Percentiles rank a stretch among this genome's conserved stretches.
Evolutionary conservation across 2,329 filamentous ascomycete genomes (phyloP).

Genomic region (Akanthomyces muscarius): DNA sequence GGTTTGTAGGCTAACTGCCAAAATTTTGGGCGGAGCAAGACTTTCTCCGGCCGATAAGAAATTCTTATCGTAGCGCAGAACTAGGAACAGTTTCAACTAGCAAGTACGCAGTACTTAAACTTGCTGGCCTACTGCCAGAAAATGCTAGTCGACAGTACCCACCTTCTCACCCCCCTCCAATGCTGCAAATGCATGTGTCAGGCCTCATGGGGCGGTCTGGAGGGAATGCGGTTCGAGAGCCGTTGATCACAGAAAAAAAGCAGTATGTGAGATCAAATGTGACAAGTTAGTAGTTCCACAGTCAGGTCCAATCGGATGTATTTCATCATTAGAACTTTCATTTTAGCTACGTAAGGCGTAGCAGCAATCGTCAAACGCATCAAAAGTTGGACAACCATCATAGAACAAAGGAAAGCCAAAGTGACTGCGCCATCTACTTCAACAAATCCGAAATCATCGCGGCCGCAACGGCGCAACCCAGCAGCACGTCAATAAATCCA

Average conservation of each 20-base stretch:
- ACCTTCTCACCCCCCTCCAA: not conserved
- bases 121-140: not conserved
- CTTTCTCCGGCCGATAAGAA: slow-evolving; percentile 31
- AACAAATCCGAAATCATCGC: slow-evolving; percentile 33
- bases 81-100: not conserved
- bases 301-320: not conserved
- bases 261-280: not conserved
- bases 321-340: slow-evolving; percentile 27
- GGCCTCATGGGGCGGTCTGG: not conserved
- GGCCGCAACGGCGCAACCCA: slow-evolving; percentile 28
- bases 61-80: slow-evolving; percentile 26
- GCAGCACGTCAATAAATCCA: not conserved
- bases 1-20: slow-evolving; percentile 19
- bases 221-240: not conserved
- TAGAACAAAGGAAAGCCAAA: slow-evolving; percentile 38
- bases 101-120: not conserved
- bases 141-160: not conserved
- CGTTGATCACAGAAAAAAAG: not conserved
- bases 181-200: not conserved
- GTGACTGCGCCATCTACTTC: slow-evolving; percentile 39
- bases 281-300: not conserved
- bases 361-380: slow-evolving; percentile 36
- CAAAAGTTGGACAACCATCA: slow-evolving; percentile 33
- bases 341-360: slow-evolving; percentile 37
- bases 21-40: slow-evolving; percentile 28